These are phyloP conservation scores for Solanum chmielewskii DNA, from an alignment of 257 asterid species.

Conservation along the genomic window DNA sequence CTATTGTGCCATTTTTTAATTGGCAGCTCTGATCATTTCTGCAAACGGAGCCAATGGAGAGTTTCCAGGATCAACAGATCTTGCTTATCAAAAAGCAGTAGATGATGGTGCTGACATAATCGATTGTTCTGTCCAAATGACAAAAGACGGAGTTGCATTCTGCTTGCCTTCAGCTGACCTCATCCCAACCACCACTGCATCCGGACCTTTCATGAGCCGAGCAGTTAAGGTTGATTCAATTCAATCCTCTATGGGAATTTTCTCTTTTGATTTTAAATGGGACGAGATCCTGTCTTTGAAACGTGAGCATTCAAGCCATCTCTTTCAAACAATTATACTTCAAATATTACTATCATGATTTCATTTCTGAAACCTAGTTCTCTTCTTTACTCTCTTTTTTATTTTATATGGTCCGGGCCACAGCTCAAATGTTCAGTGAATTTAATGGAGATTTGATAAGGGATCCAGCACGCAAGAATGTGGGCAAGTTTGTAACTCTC, in stretches of 20 bases:
- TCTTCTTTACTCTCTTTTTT: neutral
- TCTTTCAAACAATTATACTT: neutral
- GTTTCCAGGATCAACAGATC: constrained; percentile 63
- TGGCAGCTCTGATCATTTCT: constrained; percentile 12
- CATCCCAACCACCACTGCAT: constrained; percentile 65
- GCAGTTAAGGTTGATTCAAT: constrained; percentile 27
- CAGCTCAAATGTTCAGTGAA: neutral
- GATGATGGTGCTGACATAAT: constrained; percentile 73
- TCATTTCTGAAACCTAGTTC: neutral
- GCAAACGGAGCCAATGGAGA: constrained; percentile 94
- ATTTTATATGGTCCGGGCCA: neutral
- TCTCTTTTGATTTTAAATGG: constrained; percentile 85
- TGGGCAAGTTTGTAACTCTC: constrained; percentile 5
- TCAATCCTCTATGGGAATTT: constrained; percentile 55
- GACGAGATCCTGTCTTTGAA: constrained; percentile 19
- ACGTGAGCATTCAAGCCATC: neutral
- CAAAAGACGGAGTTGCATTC: constrained; percentile 78
- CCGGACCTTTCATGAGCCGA: constrained; percentile 34
- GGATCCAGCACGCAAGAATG: neutral
- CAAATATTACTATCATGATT: neutral
- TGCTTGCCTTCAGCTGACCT: constrained; percentile 75
- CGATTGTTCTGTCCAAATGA: constrained; percentile 82
- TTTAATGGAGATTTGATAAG: neutral
- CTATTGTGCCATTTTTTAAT: neutral
- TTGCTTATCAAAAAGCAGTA: constrained; percentile 75